Percentiles rank a stretch among this genome's conserved stretches.
These are phyloP conservation scores for Vitis hybrid DNA, from an alignment of 177 flowering plant species.

Conservation along the genomic window DNA sequence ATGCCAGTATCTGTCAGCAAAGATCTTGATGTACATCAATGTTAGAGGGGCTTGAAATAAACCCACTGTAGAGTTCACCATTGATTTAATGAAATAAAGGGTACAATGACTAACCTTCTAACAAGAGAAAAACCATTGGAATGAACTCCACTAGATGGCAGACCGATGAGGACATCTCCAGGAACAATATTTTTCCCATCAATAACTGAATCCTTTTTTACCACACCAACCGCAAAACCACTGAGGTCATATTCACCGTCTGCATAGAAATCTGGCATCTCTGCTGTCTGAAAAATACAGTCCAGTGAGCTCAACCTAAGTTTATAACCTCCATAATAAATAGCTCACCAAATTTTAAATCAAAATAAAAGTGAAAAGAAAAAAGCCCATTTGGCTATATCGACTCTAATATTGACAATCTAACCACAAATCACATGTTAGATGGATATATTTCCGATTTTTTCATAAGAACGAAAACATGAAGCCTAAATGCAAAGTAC, in stretches of 20 bases:
- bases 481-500: no score
- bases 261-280: slow-evolving; percentile 95
- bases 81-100: neutral
- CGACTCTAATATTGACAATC: no score
- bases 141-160: slow-evolving; percentile 97
- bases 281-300: slow-evolving; percentile 74
- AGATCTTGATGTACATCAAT: neutral
- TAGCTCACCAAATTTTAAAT: no score
- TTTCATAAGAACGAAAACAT: no score
- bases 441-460: no score
- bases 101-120: slow-evolving; percentile 56
- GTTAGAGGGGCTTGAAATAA: neutral
- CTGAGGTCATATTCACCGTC: slow-evolving; percentile 94
- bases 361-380: no score
- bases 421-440: no score
- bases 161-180: slow-evolving; percentile 91
- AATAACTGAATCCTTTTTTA: slow-evolving; percentile 79
- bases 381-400: no score
- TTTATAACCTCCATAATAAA: neutral
- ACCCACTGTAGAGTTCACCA: neutral
- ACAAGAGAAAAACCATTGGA: slow-evolving; percentile 99
- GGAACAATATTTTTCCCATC: slow-evolving; percentile 77
- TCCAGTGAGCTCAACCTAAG: neutral
- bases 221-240: slow-evolving; percentile 94
- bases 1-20: neutral